phyloP scores from a whole-genome alignment of 441 rosid genomes.

The Gossypium schwendimanii region DNA sequence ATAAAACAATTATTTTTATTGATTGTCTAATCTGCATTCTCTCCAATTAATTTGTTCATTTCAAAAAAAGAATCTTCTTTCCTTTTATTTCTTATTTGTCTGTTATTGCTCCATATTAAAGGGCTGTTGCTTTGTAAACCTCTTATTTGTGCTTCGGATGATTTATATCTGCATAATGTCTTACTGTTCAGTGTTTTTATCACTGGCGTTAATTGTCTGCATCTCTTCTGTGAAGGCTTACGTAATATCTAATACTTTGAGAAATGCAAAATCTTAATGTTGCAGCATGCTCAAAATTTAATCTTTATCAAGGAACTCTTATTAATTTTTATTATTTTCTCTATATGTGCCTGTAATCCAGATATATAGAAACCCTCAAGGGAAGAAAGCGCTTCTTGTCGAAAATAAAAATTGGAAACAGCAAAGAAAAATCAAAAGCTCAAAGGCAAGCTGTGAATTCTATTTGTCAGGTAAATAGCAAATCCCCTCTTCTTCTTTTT shows the following conservation, averaged over 20 bases:
- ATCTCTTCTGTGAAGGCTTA: background rate
- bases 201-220: background rate
- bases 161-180: background rate
- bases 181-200: background rate
- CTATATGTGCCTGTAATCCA: conserved; percentile 25
- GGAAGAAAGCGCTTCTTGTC: conserved; percentile 95
- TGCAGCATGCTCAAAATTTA: background rate
- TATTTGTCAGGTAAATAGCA: conserved; percentile 70
- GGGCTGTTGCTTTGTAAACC: background rate
- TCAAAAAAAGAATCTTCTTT: background rate
- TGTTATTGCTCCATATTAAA: background rate
- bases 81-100: background rate
- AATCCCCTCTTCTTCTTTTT: background rate
- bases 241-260: background rate
- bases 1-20: background rate
- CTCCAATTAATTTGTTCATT: background rate
- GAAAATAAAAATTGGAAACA: conserved; percentile 81
- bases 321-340: background rate
- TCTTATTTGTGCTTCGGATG: background rate
- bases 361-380: conserved; percentile 81
- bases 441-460: conserved; percentile 99
- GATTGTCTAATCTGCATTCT: background rate
- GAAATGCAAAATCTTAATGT: background rate
- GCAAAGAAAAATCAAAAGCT: conserved; percentile 78
- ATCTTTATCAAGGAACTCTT: background rate